Evolutionary conservation across 2,329 filamentous ascomycete species (phyloP).

Genomic region (Camillea tinctor): DNA sequence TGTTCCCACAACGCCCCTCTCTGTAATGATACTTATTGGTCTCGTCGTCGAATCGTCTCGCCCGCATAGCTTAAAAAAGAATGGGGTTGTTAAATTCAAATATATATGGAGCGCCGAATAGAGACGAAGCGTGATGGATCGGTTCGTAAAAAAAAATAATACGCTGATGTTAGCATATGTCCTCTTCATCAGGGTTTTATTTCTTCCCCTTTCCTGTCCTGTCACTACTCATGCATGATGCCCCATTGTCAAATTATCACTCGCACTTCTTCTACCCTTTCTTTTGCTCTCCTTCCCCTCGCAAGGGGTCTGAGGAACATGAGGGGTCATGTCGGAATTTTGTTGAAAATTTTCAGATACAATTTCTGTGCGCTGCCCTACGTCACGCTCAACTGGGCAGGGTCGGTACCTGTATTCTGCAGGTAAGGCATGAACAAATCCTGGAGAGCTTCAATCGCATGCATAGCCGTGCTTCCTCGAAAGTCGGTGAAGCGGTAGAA

Average conservation of each 20-base stretch:
- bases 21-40: background rate
- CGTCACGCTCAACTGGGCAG: slow-evolving; percentile 20
- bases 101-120: background rate
- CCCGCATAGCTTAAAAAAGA: background rate
- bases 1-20: background rate
- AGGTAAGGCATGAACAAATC: slow-evolving; percentile 25
- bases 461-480: slow-evolving; percentile 13
- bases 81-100: background rate
- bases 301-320: slow-evolving; percentile 21
- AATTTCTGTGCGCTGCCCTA: slow-evolving; percentile 28
- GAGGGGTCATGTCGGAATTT: slow-evolving; percentile 23
- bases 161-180: background rate
- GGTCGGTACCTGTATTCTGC: slow-evolving; percentile 19
- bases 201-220: background rate
- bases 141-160: background rate
- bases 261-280: background rate
- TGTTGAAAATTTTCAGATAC: slow-evolving; percentile 10
- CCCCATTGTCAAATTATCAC: background rate
- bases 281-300: background rate
- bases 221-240: background rate
- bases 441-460: slow-evolving; percentile 22
- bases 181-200: background rate
- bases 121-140: background rate
- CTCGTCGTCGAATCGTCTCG: background rate
- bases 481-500: slow-evolving; percentile 30